phyloP scores from a whole-genome alignment of 2,329 filamentous ascomycete species.

The Exophiala spinifera region DNA sequence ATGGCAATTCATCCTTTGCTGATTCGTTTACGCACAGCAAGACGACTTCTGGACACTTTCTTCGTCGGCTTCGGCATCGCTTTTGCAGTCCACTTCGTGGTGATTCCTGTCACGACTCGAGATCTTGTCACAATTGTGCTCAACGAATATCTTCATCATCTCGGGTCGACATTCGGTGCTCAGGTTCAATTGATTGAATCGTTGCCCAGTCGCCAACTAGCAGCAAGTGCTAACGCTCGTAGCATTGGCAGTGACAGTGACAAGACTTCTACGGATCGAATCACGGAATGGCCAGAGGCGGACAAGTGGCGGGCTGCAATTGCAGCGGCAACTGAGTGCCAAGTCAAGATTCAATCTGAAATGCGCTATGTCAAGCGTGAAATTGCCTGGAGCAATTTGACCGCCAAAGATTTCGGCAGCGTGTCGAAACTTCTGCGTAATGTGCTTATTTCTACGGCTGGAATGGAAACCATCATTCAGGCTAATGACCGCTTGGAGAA shows the following conservation, averaged over 20 bases:
- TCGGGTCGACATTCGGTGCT: constrained; percentile 55
- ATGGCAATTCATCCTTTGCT: background rate
- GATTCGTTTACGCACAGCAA: constrained; percentile 33
- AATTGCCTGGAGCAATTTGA: constrained; percentile 65
- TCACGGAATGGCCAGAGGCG: constrained; percentile 27
- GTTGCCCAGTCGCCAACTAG: constrained; percentile 13
- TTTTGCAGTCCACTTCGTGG: constrained; percentile 60
- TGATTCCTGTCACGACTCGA: constrained; percentile 66
- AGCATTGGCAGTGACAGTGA: constrained; percentile 13
- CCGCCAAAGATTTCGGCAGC: constrained; percentile 62
- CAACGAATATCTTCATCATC: constrained; percentile 56
- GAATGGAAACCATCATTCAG: constrained; percentile 19
- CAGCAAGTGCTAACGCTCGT: constrained; percentile 42
- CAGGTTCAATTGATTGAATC: constrained; percentile 62
- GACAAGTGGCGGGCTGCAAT: constrained; percentile 41
- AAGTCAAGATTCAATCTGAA: constrained; percentile 65
- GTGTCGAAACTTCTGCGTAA: constrained; percentile 40
- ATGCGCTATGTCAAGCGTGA: constrained; percentile 71
- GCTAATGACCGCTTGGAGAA: constrained; percentile 16
- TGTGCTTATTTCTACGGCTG: constrained; percentile 13
- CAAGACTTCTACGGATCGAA: background rate
- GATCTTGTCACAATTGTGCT: constrained; percentile 61
- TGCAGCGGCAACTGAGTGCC: constrained; percentile 53
- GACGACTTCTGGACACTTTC: constrained; percentile 57
- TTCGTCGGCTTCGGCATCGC: constrained; percentile 64